phyloP scores from a whole-genome alignment of 257 asterid species.

The Fraxinus anomala region DNA sequence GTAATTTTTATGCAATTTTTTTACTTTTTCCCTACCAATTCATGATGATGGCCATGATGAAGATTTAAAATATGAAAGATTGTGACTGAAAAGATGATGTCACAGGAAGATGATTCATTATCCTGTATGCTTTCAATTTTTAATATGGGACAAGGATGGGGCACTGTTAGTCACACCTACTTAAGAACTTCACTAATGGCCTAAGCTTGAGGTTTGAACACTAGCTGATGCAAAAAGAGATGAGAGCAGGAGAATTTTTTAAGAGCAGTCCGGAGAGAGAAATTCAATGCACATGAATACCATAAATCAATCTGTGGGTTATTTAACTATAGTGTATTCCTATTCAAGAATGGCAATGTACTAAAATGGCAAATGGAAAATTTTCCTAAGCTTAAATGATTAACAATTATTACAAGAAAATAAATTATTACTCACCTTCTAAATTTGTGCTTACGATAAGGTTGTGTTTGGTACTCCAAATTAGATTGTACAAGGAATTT shows the following conservation, averaged over 20 bases:
- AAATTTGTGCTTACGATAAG: not conserved
- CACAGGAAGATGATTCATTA: no score
- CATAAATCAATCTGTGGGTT: not conserved
- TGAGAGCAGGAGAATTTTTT: not conserved
- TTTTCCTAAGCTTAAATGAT: not conserved
- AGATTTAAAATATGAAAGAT: not conserved
- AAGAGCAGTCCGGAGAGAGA: not conserved
- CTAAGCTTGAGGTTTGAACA: not conserved
- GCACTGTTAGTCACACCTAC: not conserved
- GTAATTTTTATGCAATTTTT: not conserved
- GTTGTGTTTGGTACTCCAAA: not conserved
- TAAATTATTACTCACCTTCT: not conserved
- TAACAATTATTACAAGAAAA: not conserved
- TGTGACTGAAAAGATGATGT: no score
- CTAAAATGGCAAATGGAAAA: not conserved
- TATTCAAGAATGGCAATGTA: not conserved
- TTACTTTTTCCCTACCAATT: not conserved
- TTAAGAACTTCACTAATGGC: not conserved
- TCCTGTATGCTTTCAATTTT: no score
- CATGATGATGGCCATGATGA: not conserved
- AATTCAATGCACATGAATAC: not conserved
- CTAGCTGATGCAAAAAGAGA: not conserved
- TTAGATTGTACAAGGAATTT: not conserved
- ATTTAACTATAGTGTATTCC: not conserved
- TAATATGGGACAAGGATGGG: no score